Base-by-base conservation (phyloP, 441 rosid species). In the Brassica hybrid region DNA sequence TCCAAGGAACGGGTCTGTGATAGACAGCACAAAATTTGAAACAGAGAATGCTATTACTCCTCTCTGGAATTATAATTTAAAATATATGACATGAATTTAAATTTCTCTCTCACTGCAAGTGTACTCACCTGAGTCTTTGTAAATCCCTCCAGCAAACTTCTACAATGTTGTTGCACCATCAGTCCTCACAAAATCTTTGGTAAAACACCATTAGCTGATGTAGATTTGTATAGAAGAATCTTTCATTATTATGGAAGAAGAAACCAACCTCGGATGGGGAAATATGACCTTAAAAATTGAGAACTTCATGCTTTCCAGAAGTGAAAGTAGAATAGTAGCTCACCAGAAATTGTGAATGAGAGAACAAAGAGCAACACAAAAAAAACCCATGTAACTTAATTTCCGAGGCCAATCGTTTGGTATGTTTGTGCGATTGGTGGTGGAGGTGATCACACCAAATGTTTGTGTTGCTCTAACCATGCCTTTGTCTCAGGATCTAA, bases 401-500 rank as follows among this genome's bases (percentile, higher is more conserved):
- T 25, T 25, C 30, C 30, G 4, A 5, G 30, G n/a, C 30, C 30
- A 25, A 25, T 5, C 30, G 30, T 25, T 25, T 25, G 30, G 30
- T 25, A 25, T 25, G 3, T 25, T 25, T 25, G 30, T 25, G 30
- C 30, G 30, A 3, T 25, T 25, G 30, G 30, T 25, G 30, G 30
- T 2, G 30, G 30, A 25, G 30, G 30, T 25, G 30, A 25, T 36
- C 1, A 95, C 25, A 95, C 83, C 0, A 6, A 30, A 80, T 91
- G 96, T 61, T 90, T 86, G 76, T 95, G 97, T 71, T 88, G 83
- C 65, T 72, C 79, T 80, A 95, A 77, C 34, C 94, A 95, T 50
- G 89, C 88, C 80, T 90, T 90, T 36, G 92, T 90, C 81, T 81
- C 88, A 36, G 98, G 98, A 86, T 95, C 97, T 95, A 76, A 50